Base-by-base conservation (phyloP, 2,329 filamentous ascomycete genomes). In the Eurotiales sp. region DNA sequence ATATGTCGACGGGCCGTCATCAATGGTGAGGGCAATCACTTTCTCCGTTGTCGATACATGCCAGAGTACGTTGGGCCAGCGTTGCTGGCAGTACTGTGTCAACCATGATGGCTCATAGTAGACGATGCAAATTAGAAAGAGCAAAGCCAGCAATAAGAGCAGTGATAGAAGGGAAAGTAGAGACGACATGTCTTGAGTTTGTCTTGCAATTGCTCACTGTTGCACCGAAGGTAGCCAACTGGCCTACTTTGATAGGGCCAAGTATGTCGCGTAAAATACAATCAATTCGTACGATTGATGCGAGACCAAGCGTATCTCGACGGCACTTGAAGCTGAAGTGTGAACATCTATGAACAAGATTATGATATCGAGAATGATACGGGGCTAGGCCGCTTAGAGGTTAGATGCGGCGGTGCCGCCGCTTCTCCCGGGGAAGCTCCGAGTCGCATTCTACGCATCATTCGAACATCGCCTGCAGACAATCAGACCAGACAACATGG, bases 21-120 rank as follows among this genome's bases (percentile, higher is more conserved):
- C 90, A 61, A 96, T 86, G 1, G 89, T 95, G 34, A 96, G 77
- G 0, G 88, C 90, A 15, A 96, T 77, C 22, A 92, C 71, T 62
- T 85, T 88, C 43, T 80, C 72, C 8, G 71, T 60, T 1, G 79
- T 77, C 0, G 74, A 67, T 15, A 58, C 78, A 58, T 88, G 84
- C 77, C 87, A 95, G 12, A 95, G 77, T 3, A 95, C 86, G 60
- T 90, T 84, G 1, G 88, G 88, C 79, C 87, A 91, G 55, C 80
- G 82, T 58, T 72, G 73, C 61, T 85, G 80, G 53, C 95, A 81
- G 72, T 86, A 86, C 52, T 75, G 72, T 64, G 95, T 86, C 30
- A 95, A 69, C 41, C 79, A 68, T n/a, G 68, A 70, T 0, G 90
- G 90, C 2, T 90, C 90, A 66, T 89, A 90, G 78, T 95, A 95